These are phyloP conservation scores for Aspergillus sp. DNA, from an alignment of 2,329 filamentous ascomycete genomes.

Conservation along the genomic window DNA sequence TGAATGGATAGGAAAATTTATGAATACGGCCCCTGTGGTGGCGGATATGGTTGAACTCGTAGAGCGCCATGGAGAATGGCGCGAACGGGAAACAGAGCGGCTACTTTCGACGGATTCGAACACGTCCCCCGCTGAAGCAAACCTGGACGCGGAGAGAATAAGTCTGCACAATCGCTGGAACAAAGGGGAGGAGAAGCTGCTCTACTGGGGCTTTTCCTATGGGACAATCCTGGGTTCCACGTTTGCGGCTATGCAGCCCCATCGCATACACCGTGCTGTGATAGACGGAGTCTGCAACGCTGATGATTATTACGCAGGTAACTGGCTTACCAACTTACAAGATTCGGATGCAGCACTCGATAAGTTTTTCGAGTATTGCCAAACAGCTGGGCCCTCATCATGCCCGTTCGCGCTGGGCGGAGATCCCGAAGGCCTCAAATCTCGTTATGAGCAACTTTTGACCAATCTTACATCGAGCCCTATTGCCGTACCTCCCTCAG, in stretches of 20 bases:
- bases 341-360: neutral
- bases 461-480: neutral
- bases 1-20: neutral
- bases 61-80: constrained; percentile 11
- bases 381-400: neutral
- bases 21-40: constrained; percentile 6
- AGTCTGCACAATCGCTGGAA: constrained; percentile 1
- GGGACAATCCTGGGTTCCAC: constrained; percentile 2
- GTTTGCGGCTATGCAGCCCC: constrained; percentile 9
- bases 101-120: neutral
- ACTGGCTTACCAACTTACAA: constrained; percentile 4
- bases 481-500: neutral
- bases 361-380: constrained; percentile 7
- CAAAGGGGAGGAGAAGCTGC: constrained; percentile 2
- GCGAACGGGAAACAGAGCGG: neutral
- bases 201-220: constrained; percentile 10
- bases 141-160: neutral
- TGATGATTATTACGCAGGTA: neutral
- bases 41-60: constrained; percentile 10
- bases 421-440: neutral
- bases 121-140: neutral
- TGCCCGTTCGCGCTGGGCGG: neutral
- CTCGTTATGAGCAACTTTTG: neutral
- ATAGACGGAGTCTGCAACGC: constrained; percentile 7
- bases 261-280: constrained; percentile 3